Base-by-base conservation (phyloP, 1,139 yeast species). In the Hyphopichia wangnamkhiaoensis region DNA sequence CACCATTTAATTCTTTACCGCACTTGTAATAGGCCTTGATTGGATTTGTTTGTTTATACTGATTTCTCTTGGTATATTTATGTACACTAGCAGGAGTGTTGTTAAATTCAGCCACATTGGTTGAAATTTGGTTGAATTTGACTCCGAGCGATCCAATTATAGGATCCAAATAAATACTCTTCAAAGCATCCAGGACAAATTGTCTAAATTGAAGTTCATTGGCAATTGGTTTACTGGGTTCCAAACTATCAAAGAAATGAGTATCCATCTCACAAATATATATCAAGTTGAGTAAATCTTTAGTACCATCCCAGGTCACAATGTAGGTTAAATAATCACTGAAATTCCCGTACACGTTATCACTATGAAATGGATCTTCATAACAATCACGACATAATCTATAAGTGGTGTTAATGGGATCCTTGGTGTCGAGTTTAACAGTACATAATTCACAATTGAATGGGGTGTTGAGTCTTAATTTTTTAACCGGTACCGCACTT, bases 121-220 rank as follows among this genome's bases (percentile, higher is more conserved):
- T 53, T 7, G 65, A 56, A 27, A 65, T 58, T 35, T 65, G 64
- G 28, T 58, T 53, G 43, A 61, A 69, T 34, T 61, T 63, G 31
- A 61, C 51, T 15, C 59, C 61, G 39, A 59, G 44, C 35, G 69
- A 50, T 29, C 73, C 74, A 44, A 70, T 58, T 33, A 70, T 58
- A 30, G 75, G 75, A 41, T 71, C 74, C 31, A 71, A 49, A 46
- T 63, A 71, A 35, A 70, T 63, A 35, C 62, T 61, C 39, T 58
- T 59, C 41, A 71, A 59, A 43, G 65, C 63, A 34, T 61, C 66
- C 48, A 68, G 55, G 31, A 71, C 51, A 42, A 63, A 57, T 37
- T 63, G 62, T 31, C 74, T 60, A 43, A 62, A 61, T 50, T 68
- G 73, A 37, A 59, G 57, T 44, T 71, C 77, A 37, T 50, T 54